phyloP scores from a whole-genome alignment of 2,329 filamentous ascomycete genomes.

The Nigrospora osmanthi region DNA sequence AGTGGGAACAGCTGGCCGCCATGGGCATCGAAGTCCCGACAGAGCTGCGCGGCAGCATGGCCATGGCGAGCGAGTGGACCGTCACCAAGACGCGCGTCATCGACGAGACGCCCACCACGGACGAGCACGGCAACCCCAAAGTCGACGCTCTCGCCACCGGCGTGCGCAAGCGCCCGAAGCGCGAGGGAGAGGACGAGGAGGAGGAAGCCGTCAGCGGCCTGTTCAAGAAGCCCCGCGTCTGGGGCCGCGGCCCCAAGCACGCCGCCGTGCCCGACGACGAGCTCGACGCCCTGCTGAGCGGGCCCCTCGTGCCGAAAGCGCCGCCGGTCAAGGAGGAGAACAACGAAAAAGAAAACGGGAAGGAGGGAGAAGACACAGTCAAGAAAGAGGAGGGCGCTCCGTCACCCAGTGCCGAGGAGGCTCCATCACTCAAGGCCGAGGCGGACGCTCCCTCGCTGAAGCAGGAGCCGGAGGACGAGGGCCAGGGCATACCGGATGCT shows the following conservation, averaged over 20 bases:
- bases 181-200: constrained; percentile 35
- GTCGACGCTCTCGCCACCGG: constrained; percentile 45
- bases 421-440: background rate
- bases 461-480: constrained; percentile 28
- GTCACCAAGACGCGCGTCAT: constrained; percentile 57
- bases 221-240: constrained; percentile 50
- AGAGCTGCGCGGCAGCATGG: constrained; percentile 70
- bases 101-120: constrained; percentile 28
- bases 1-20: constrained; percentile 80
- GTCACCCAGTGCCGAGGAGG: constrained; percentile 7
- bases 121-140: constrained; percentile 32
- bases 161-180: constrained; percentile 46
- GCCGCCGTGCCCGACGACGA: constrained; percentile 44
- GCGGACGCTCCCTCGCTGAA: constrained; percentile 25
- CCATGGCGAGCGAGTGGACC: constrained; percentile 84
- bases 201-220: constrained; percentile 49
- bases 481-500: constrained; percentile 4
- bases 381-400: constrained; percentile 15
- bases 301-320: constrained; percentile 17
- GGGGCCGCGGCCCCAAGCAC: constrained; percentile 45
- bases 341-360: constrained; percentile 9
- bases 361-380: constrained; percentile 7
- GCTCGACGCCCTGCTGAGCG: constrained; percentile 52
- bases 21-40: constrained; percentile 82
- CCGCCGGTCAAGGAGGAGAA: constrained; percentile 19